Evolutionary conservation across 352 stramenopile genomes (phyloP).

Genomic region (Phytophthora lateralis): DNA sequence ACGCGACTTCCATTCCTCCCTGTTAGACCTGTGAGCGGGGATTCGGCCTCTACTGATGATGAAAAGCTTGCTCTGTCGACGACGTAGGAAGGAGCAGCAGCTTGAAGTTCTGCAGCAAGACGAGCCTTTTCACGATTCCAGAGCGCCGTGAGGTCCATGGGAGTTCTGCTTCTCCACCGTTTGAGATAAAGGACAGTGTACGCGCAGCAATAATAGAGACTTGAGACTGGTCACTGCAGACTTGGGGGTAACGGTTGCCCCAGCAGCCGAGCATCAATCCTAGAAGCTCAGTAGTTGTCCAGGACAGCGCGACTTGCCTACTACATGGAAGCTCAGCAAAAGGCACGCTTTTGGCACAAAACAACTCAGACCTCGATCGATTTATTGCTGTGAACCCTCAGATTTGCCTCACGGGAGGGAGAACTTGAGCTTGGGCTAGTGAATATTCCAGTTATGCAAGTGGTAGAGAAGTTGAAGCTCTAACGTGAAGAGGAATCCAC

Average conservation of each 20-base stretch:
- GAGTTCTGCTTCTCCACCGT: background rate
- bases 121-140: slow-evolving; percentile 62
- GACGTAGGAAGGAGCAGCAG: background rate
- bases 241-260: background rate
- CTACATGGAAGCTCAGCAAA: too few species aligned
- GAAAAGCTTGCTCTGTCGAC: slow-evolving; percentile 16
- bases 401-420: too few species aligned
- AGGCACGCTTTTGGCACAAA: too few species aligned
- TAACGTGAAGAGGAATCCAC: too few species aligned
- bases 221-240: background rate
- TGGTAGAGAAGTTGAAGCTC: too few species aligned
- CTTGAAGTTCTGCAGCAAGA: slow-evolving; percentile 23
- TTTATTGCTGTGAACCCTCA: too few species aligned
- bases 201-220: background rate
- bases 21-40: background rate
- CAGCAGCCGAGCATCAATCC: background rate
- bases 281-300: background rate
- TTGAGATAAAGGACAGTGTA: background rate
- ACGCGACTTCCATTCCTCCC: background rate
- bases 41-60: background rate
- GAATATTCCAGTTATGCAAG: too few species aligned
- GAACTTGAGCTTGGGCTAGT: too few species aligned
- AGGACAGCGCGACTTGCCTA: background rate
- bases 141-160: slow-evolving; percentile 61
- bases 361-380: too few species aligned